These are phyloP conservation scores for Pedinophyceae sp. DNA, from an alignment of 139 green algal species.

Conservation along the genomic window DNA sequence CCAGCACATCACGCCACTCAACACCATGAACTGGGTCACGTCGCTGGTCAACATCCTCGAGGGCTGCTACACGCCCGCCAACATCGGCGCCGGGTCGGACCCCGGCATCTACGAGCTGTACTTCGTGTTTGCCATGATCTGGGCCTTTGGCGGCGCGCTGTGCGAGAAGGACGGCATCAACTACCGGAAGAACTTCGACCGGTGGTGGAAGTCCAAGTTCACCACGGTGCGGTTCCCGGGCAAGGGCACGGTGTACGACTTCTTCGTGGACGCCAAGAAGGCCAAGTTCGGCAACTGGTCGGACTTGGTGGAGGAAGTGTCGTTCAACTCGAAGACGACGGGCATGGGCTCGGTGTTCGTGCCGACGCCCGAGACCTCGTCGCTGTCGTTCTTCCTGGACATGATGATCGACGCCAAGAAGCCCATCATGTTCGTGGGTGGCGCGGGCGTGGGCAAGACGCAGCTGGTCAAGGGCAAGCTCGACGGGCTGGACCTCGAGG, in stretches of 20 bases:
- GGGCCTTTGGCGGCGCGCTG: slow-evolving; percentile 64
- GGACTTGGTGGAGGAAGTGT: slow-evolving; percentile 59
- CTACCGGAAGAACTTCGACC: slow-evolving; percentile 77
- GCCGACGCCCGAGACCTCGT: slow-evolving; percentile 65
- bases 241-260: slow-evolving; percentile 76
- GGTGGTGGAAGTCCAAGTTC: slow-evolving; percentile 76
- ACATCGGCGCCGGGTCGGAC: slow-evolving; percentile 53
- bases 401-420: slow-evolving; percentile 49
- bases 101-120: slow-evolving; percentile 55
- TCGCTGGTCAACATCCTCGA: slow-evolving; percentile 68
- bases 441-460: slow-evolving; percentile 55
- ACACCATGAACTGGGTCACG: slow-evolving; percentile 66
- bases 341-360: slow-evolving; percentile 67
- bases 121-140: slow-evolving; percentile 72
- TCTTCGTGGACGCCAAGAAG: slow-evolving; percentile 70
- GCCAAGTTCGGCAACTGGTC: slow-evolving; percentile 69
- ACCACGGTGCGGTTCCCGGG: slow-evolving; percentile 62
- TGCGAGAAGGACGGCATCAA: slow-evolving; percentile 78
- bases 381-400: slow-evolving; percentile 70
- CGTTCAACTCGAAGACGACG: slow-evolving; percentile 38
- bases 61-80: slow-evolving; percentile 54
- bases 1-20: slow-evolving; percentile 59
- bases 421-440: slow-evolving; percentile 84
- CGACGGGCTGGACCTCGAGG: slow-evolving; percentile 33
- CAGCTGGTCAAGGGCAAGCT: slow-evolving; percentile 81